phyloP scores from a whole-genome alignment of 441 rosid species.

The Gossypium davidsonii region DNA sequence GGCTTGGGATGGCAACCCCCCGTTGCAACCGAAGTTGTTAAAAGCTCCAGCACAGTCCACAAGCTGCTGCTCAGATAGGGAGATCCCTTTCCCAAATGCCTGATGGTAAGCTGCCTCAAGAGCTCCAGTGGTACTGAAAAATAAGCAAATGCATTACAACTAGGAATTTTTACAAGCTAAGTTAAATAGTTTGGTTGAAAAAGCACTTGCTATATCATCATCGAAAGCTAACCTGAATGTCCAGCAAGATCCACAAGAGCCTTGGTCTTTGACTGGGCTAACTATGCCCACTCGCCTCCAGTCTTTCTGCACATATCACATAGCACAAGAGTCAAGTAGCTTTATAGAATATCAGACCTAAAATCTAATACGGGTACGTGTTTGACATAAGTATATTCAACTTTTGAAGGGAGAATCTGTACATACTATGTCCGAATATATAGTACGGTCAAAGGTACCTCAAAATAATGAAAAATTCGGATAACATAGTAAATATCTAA shows the following conservation, averaged over 20 bases:
- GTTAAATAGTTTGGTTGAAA: neutral
- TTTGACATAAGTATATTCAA: no score
- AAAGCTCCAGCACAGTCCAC: conserved; percentile 92
- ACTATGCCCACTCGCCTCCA: conserved; percentile 85
- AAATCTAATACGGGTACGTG: no score
- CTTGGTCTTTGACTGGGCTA: conserved; percentile 88
- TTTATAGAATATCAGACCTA: no score
- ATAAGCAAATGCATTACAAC: neutral
- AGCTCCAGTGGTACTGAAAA: conserved; percentile 83
- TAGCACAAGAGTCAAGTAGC: neutral
- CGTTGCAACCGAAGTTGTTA: conserved; percentile 82
- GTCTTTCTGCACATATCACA: conserved; percentile 52
- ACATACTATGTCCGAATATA: neutral
- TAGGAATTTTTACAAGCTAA: neutral
- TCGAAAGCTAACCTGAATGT: conserved; percentile 70
- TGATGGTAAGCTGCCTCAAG: conserved; percentile 98
- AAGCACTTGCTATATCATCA: neutral
- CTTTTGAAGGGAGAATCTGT: no score
- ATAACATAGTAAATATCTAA: neutral
- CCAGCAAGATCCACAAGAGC: conserved; percentile 98
- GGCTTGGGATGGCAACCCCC: conserved; percentile 99
- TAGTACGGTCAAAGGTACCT: neutral
- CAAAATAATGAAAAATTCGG: neutral
- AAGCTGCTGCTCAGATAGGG: conserved; percentile 91
- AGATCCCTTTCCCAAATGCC: conserved; percentile 71